Evolutionary conservation across 1,284 basidiomycete genomes (phyloP).

Genomic region (Coniophora puteana): DNA sequence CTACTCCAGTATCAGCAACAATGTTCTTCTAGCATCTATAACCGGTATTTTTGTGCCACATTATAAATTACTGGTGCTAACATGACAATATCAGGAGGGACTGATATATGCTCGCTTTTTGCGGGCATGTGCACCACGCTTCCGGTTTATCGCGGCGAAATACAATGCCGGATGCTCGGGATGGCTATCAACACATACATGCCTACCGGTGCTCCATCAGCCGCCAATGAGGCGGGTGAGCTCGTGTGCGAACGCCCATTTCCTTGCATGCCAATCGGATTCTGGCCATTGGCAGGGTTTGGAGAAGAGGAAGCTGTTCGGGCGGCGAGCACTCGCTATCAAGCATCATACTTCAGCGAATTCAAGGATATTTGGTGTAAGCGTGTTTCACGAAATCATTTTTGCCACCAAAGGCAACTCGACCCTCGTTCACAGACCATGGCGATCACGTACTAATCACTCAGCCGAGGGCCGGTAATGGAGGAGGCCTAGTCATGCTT

Average conservation of each 20-base stretch:
- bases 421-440: conserved; percentile 46
- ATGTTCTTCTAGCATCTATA: conserved; percentile 75
- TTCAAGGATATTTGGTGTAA: conserved; percentile 75
- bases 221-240: conserved; percentile 54
- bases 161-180: conserved; percentile 82
- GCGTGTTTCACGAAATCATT: conserved; percentile 22
- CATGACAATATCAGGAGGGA: conserved; percentile 75
- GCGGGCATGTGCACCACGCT: conserved; percentile 78
- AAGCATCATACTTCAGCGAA: conserved; percentile 76
- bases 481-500: conserved; percentile 80
- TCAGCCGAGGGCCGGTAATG: conserved; percentile 59
- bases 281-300: conserved; percentile 76
- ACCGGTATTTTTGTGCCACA: conserved; percentile 49
- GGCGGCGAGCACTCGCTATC: conserved; percentile 60
- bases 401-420: conserved; percentile 6
- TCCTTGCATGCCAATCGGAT: conserved; percentile 83
- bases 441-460: conserved; percentile 77
- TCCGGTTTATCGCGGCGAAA: conserved; percentile 82
- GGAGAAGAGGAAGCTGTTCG: conserved; percentile 54
- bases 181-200: conserved; percentile 68
- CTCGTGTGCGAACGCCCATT: conserved; percentile 78
- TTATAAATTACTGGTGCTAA: neutral
- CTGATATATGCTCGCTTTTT: conserved; percentile 87
- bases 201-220: conserved; percentile 39
- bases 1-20: conserved; percentile 62